phyloP scores from a whole-genome alignment of 1,284 basidiomycete species.

The Volvariella volvacea region DNA sequence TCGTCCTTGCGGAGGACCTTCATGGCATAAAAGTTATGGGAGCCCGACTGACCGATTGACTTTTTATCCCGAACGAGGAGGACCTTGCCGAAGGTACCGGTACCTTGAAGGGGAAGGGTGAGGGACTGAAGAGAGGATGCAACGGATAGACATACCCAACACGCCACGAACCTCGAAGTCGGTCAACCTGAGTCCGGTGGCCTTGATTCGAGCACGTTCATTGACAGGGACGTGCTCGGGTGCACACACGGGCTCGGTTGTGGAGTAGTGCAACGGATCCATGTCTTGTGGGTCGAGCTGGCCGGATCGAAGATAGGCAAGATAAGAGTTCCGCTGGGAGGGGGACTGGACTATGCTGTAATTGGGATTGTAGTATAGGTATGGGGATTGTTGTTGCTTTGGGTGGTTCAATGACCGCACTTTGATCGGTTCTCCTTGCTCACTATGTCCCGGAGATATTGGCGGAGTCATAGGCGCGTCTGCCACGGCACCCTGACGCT shows the following conservation, averaged over 20 bases:
- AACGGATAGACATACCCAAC: constrained; percentile 45
- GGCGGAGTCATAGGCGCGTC: constrained; percentile 54
- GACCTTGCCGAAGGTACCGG: constrained; percentile 91
- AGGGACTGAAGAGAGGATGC: constrained; percentile 10
- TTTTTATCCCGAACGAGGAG: constrained; percentile 71
- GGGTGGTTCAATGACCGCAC: too few relatives aligned
- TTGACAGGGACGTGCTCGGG: constrained; percentile 59
- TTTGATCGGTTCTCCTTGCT: constrained; percentile 8
- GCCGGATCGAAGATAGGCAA: too few relatives aligned
- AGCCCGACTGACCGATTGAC: constrained; percentile 35
- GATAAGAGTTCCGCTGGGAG: too few relatives aligned
- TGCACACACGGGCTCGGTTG: constrained; percentile 28
- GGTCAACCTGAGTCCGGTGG: constrained; percentile 53
- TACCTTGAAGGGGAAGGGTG: constrained; percentile 44
- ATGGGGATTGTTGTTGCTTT: too few relatives aligned
- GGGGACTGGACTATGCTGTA: too few relatives aligned
- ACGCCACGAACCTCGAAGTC: constrained; percentile 80
- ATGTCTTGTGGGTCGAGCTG: too few relatives aligned
- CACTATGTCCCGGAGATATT: constrained; percentile 43
- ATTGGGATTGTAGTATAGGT: too few relatives aligned
- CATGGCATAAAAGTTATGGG: constrained; percentile 78
- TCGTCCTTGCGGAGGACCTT: constrained; percentile 92
- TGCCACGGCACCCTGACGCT: constrained; percentile 17
- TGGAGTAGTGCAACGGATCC: too few relatives aligned
- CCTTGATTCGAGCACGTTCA: constrained; percentile 56